A percentile compares a stretch with the other conserved stretches of the same genome.
phyloP scores from a whole-genome alignment of 2,329 filamentous ascomycete species.

The Ambrosiella beaveri region DNA sequence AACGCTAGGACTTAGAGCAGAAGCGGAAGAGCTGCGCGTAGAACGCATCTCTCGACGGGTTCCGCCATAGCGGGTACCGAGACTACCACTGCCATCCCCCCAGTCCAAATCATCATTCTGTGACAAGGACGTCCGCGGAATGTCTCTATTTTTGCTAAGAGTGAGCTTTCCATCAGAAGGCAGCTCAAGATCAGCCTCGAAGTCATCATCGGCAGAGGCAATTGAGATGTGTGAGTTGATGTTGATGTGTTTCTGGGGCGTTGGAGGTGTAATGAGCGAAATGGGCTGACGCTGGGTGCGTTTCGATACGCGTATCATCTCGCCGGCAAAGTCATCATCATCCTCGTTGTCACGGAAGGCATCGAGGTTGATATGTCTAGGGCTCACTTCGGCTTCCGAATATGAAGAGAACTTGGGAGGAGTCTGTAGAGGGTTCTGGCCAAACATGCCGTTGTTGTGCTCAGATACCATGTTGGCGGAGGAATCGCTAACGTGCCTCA shows the following conservation, averaged over 20 bases:
- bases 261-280: conserved; percentile 38
- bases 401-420: conserved; percentile 1
- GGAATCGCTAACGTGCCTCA: conserved; percentile 47
- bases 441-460: conserved; percentile 2
- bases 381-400: background rate
- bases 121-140: conserved; percentile 33
- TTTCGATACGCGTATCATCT: conserved; percentile 53
- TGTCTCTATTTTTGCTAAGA: conserved; percentile 43
- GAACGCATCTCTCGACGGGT: conserved; percentile 66
- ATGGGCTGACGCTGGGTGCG: conserved; percentile 35
- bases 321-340: conserved; percentile 45
- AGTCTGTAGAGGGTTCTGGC: conserved; percentile 9
- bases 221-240: background rate
- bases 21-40: conserved; percentile 69
- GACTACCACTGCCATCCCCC: conserved; percentile 83
- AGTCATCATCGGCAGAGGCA: conserved; percentile 39
- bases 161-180: conserved; percentile 49
- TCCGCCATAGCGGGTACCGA: conserved; percentile 79
- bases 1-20: conserved; percentile 79
- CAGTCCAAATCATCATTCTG: conserved; percentile 74
- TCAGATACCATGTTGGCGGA: conserved; percentile 24
- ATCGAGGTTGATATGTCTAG: conserved; percentile 34
- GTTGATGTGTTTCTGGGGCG: conserved; percentile 26
- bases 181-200: conserved; percentile 56
- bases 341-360: conserved; percentile 46